A percentile compares a stretch with the other conserved stretches of the same genome.
Conservation (phyloP, 225 moss, liverwort and hornwort species). For the Bryum argenteum region DNA sequence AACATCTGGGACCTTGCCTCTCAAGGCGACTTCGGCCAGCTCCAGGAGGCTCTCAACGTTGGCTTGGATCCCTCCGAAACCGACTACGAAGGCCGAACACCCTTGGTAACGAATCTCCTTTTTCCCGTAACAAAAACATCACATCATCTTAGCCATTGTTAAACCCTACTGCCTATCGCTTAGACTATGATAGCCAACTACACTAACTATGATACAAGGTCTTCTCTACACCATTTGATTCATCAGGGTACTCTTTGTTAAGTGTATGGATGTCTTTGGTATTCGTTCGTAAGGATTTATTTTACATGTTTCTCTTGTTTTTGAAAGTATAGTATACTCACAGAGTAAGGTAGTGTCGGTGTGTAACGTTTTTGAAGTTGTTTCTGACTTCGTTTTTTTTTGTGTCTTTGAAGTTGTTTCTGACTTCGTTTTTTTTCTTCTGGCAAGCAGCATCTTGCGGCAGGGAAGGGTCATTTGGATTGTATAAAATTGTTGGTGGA, state of each 20-base stretch:
- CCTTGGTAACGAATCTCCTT: constrained; percentile 46
- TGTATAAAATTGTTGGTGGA: constrained; percentile 62
- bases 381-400: not conserved
- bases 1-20: constrained; percentile 62
- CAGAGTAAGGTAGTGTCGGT: not conserved
- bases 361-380: constrained; percentile 2
- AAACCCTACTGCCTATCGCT: no score
- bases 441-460: constrained; percentile 71
- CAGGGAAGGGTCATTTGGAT: constrained; percentile 64
- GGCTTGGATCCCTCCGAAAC: constrained; percentile 55
- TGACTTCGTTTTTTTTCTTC: not conserved
- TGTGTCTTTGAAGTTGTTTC: constrained; percentile 20
- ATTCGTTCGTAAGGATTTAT: no score
- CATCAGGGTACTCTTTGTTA: no score
- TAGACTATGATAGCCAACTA: no score
- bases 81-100: constrained; percentile 69
- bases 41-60: constrained; percentile 54
- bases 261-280: no score
- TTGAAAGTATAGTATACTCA: no score
- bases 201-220: no score
- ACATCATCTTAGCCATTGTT: no score
- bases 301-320: no score
- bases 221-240: no score
- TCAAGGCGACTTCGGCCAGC: constrained; percentile 49
- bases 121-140: not conserved